Percentiles rank a stretch among this genome's conserved stretches.
These are phyloP conservation scores for Verticillium dahliae DNA, from an alignment of 2,329 filamentous ascomycete species.

Conservation along the genomic window DNA sequence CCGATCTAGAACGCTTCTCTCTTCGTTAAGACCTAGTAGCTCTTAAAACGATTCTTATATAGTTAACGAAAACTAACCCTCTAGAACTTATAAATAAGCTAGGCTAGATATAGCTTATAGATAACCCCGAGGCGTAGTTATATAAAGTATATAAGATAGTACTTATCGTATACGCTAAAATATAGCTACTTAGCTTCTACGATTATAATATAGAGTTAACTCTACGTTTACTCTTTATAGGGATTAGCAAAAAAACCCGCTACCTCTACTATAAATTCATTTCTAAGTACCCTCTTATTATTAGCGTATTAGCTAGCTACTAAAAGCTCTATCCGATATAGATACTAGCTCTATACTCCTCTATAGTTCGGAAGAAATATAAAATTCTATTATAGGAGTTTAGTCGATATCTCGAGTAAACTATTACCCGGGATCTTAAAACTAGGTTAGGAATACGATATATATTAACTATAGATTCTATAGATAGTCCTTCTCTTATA, in stretches of 20 bases:
- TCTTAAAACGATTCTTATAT: neutral
- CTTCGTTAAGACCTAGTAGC: neutral
- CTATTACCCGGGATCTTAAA: conserved; percentile 8
- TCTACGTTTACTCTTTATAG: conserved; percentile 19
- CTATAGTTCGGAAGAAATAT: conserved; percentile 3
- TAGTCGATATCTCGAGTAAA: conserved; percentile 9
- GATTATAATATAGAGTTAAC: conserved; percentile 13
- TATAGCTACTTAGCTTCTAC: conserved; percentile 24
- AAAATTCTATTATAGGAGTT: conserved; percentile 11
- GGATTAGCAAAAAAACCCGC: conserved; percentile 27
- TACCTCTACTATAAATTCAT: conserved; percentile 21
- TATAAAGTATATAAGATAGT: conserved; percentile 11
- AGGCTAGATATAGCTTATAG: neutral
- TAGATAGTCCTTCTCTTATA: conserved; percentile 10
- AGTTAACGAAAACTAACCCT: neutral
- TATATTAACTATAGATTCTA: conserved; percentile 10
- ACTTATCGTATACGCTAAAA: conserved; percentile 22
- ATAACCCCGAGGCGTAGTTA: conserved; percentile 13
- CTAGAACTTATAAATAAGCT: neutral
- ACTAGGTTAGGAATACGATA: conserved; percentile 12
- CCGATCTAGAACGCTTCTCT: neutral
- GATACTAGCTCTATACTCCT: conserved; percentile 17
- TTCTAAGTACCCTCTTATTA: conserved; percentile 14
- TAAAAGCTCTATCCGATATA: conserved; percentile 25
- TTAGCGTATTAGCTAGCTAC: conserved; percentile 20